phyloP scores from a whole-genome alignment of 2,329 filamentous ascomycete species.

The Fusarium chlamydosporum region DNA sequence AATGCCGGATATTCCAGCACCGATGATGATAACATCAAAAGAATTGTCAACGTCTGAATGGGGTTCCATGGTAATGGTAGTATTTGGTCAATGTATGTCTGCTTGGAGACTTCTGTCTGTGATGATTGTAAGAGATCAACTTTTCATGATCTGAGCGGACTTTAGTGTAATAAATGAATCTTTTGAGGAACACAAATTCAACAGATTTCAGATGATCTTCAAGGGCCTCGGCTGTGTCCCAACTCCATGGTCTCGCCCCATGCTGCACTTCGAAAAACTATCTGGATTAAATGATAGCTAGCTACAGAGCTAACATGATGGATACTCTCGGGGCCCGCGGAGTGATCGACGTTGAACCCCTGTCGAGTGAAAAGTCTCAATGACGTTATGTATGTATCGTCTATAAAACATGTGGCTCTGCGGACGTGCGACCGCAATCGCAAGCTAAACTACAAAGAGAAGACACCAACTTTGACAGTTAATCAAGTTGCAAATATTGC shows the following conservation, averaged over 20 bases:
- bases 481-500: slow-evolving; percentile 3
- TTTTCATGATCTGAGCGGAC: not conserved
- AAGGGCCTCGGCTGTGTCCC: slow-evolving; percentile 8
- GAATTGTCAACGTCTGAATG: slow-evolving; percentile 15
- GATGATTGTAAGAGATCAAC: not conserved
- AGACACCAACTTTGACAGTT: not conserved
- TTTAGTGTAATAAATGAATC: not conserved
- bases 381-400: slow-evolving; percentile 9
- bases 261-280: slow-evolving; percentile 6
- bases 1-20: slow-evolving; percentile 82
- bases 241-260: not conserved
- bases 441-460: slow-evolving; percentile 36
- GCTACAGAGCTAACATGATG: slow-evolving; percentile 23
- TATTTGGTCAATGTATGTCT: not conserved
- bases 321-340: slow-evolving; percentile 5
- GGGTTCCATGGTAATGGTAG: slow-evolving; percentile 16
- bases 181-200: not conserved
- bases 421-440: slow-evolving; percentile 22
- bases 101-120: not conserved
- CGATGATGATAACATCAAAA: slow-evolving; percentile 74
- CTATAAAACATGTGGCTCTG: not conserved
- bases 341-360: not conserved
- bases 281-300: slow-evolving; percentile 29
- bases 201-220: not conserved
- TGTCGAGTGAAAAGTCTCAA: not conserved